Evolutionary conservation across 768 basidiomycete genomes (phyloP).

Genomic region (Mycena filopes): DNA sequence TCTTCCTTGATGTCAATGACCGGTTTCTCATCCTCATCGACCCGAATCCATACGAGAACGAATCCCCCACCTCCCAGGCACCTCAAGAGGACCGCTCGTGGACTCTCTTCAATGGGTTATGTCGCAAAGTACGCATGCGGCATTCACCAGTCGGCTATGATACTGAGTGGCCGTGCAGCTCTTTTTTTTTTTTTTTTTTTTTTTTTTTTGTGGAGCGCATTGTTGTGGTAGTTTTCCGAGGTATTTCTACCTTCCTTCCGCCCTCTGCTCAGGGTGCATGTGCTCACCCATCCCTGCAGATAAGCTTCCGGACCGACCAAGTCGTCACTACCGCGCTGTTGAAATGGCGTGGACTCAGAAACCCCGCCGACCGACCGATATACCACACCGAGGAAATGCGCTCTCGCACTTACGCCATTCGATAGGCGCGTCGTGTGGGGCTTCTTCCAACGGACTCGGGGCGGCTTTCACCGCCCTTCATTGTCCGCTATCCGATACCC

Average conservation of each 20-base stretch:
- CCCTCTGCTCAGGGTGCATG: too few species aligned
- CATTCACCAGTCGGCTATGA: not conserved
- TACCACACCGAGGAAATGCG: not conserved
- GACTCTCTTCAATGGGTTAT: constrained; percentile 7
- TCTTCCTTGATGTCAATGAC: constrained; percentile 11
- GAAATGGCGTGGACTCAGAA: too few species aligned
- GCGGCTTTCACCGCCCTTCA: not conserved
- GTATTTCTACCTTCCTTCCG: too few species aligned
- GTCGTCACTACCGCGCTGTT: too few species aligned
- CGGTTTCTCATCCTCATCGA: constrained; percentile 9
- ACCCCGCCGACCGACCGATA: too few species aligned
- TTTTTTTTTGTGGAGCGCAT: too few species aligned
- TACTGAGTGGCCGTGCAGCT: not conserved
- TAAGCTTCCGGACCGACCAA: too few species aligned
- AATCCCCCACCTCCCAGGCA: not conserved
- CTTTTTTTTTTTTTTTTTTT: constrained; percentile 4
- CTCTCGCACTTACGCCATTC: not conserved
- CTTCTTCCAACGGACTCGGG: not conserved
- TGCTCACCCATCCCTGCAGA: too few species aligned
- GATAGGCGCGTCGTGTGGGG: not conserved
- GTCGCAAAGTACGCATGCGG: not conserved
- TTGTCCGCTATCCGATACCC: not conserved
- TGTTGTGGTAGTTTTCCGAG: too few species aligned
- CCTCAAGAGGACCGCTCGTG: not conserved
- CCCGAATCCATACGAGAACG: not conserved